These are phyloP conservation scores for Chrysanthemum makinoi DNA, from an alignment of 129 eudicot species.

Conservation along the genomic window DNA sequence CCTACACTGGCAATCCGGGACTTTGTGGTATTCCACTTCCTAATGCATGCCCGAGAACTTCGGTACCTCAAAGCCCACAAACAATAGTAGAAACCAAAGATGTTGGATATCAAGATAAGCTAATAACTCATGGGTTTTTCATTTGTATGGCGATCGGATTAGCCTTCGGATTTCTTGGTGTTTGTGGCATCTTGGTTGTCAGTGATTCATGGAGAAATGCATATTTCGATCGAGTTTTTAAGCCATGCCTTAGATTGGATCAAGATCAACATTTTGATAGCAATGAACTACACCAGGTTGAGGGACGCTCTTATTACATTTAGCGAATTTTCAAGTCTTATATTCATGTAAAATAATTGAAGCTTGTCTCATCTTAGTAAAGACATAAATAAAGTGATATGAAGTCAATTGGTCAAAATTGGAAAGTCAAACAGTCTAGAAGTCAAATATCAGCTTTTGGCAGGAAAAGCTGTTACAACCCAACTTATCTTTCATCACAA, in stretches of 20 bases:
- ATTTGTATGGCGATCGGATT: constrained; percentile 3
- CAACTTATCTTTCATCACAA: too few species aligned
- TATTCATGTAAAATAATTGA: too few species aligned
- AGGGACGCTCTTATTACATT: neutral
- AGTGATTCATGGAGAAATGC: constrained; percentile 12
- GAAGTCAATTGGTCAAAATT: too few species aligned
- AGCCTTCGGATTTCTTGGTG: constrained; percentile 10
- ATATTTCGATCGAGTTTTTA: neutral
- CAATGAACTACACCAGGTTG: neutral
- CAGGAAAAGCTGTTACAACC: too few species aligned
- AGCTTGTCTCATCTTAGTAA: too few species aligned
- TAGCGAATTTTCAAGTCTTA: neutral
- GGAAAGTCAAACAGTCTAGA: too few species aligned
- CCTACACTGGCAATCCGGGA: constrained; percentile 25
- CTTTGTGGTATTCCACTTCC: constrained; percentile 37
- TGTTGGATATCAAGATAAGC: constrained; percentile 5
- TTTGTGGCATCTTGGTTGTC: constrained; percentile 9
- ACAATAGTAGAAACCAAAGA: neutral
- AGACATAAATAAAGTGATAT: too few species aligned
- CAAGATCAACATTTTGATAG: neutral
- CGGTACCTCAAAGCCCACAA: neutral
- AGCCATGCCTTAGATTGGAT: neutral
- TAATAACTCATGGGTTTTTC: constrained; percentile 8
- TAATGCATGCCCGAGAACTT: constrained; percentile 8
- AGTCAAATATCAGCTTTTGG: too few species aligned